Percentiles rank a stretch among this genome's conserved stretches.
These are phyloP conservation scores for Chaetomium sp. DNA, from an alignment of 2,329 filamentous ascomycete species.

Conservation along the genomic window DNA sequence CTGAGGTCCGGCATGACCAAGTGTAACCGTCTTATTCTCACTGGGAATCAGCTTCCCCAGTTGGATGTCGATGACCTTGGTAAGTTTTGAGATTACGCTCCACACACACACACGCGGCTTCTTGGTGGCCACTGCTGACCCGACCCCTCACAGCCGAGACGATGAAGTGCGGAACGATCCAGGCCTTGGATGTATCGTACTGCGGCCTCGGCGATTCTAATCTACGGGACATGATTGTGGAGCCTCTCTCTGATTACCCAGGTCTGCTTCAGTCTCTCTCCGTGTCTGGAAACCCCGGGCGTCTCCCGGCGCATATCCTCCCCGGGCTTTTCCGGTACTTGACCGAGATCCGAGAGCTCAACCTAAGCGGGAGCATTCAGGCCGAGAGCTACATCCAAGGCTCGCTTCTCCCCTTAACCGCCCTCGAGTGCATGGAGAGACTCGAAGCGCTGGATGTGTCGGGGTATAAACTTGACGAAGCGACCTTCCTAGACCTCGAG, in stretches of 20 bases:
- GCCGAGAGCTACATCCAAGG: conserved; percentile 39
- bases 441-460: conserved; percentile 51
- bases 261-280: conserved; percentile 43
- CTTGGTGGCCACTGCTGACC: conserved; percentile 15
- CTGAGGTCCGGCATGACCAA: conserved; percentile 38
- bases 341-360: conserved; percentile 40
- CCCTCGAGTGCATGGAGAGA: conserved; percentile 36
- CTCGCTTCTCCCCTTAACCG: conserved; percentile 41
- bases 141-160: conserved; percentile 23
- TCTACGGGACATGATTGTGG: conserved; percentile 42
- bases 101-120: not conserved
- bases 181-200: conserved; percentile 43
- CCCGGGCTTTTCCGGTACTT: conserved; percentile 39
- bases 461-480: conserved; percentile 47
- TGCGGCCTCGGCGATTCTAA: conserved; percentile 46
- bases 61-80: conserved; percentile 45
- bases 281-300: conserved; percentile 47
- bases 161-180: conserved; percentile 30
- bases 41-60: conserved; percentile 42
- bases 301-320: conserved; percentile 42
- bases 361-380: conserved; percentile 46
- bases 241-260: conserved; percentile 37
- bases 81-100: conserved; percentile 24
- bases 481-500: conserved; percentile 41
- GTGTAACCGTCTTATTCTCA: conserved; percentile 46